Base-by-base conservation (phyloP, 176 grass and related monocot species). In the Coix lacrymajobi region DNA sequence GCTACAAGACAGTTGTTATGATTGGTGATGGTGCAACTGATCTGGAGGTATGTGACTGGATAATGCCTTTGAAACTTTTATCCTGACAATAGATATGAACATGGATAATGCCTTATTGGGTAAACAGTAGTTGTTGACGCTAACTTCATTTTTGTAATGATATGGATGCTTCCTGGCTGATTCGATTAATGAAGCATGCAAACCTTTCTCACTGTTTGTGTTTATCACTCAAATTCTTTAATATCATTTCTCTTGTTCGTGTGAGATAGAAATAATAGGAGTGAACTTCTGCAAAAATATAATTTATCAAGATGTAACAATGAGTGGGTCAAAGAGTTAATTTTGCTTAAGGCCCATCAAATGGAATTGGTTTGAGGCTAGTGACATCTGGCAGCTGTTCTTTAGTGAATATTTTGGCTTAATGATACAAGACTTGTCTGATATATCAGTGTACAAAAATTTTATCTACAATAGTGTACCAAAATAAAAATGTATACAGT, bases 1-100 rank as follows among this genome's bases (percentile, higher is more conserved):
- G 77, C 69, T 89, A 89, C 13, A 85, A 77, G 63, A 85, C 51
- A 3, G 24, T 95, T 11, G 69, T 93, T 84, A 98, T 98, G 92
- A 91, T 98, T 88, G 96, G 96, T 84, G 96, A 98, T 87, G 96
- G 78, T 14, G 78, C 78, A 7, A 80, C 78, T 52, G 78, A 80
- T 80, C 45, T 80, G 66, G 78, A 80, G 78, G 78, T 80, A 80
- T 52, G 37, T 16, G 1, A 7, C 30, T 80, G 7, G 7, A 68
- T 68, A 52, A 52, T 67, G 4, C 15, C 30, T 68, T 36, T 38
- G n/a, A 25, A 80, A 68, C 7, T 37, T 52, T 8, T 68, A 15
- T 38, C 22, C 32, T 39, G 32, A 24, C 19, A 66, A 15, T 24
- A 32, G 26, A 26, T 76, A 5, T 38, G 26, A 11, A 48, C 14